These are phyloP conservation scores for Collybia sp. DNA, from an alignment of 768 basidiomycete genomes.

Conservation along the genomic window DNA sequence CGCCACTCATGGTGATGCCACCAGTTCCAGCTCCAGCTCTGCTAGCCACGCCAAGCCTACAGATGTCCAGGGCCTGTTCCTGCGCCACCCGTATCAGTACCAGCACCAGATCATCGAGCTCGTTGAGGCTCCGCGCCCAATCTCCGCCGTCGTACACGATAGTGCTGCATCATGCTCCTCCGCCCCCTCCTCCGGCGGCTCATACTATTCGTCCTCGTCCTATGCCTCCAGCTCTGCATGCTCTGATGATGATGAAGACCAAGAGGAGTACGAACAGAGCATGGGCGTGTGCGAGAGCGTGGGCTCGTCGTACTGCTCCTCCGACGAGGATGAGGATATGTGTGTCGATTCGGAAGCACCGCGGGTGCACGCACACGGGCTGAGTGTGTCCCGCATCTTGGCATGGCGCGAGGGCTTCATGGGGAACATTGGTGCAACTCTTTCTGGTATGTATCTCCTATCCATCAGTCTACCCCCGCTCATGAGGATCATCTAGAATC, in stretches of 20 bases:
- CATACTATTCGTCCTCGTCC: constrained; percentile 33
- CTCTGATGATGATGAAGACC: constrained; percentile 31
- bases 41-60: constrained; percentile 27
- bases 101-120: constrained; percentile 69
- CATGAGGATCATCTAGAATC: constrained; percentile 13
- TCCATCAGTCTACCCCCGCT: background rate
- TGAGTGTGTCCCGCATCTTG: constrained; percentile 62
- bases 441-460: constrained; percentile 30
- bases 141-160: constrained; percentile 31
- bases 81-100: constrained; percentile 44
- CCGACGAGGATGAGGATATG: constrained; percentile 29
- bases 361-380: constrained; percentile 41
- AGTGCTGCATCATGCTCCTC: constrained; percentile 28
- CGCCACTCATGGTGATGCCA: constrained; percentile 17
- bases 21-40: constrained; percentile 12
- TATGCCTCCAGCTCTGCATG: too few species aligned
- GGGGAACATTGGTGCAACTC: constrained; percentile 32
- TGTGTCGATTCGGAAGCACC: constrained; percentile 19
- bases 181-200: constrained; percentile 34
- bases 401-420: constrained; percentile 64
- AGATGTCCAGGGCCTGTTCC: constrained; percentile 34
- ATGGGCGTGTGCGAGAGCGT: constrained; percentile 15
- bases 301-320: constrained; percentile 71
- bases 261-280: constrained; percentile 24
- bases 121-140: constrained; percentile 50